Percentiles rank a stretch among this genome's conserved stretches.
Conservation (phyloP, 2,329 filamentous ascomycete species). For the Colletotrichum magnum region DNA sequence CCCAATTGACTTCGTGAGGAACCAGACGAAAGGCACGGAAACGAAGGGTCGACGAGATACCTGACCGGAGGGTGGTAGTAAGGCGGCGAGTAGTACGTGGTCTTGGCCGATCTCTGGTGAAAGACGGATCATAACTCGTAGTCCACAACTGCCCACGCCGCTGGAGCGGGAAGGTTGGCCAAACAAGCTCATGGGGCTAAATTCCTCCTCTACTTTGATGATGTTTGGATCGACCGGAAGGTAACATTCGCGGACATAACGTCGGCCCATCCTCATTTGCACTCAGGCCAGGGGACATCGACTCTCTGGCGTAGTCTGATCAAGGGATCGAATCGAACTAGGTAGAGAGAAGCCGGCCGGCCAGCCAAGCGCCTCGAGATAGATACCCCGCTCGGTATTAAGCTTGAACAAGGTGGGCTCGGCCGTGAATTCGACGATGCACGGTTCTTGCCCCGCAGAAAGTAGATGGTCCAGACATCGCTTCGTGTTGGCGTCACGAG, state of each 20-base stretch:
- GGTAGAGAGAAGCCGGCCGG: no score
- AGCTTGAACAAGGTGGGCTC: no score
- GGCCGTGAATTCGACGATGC: no score
- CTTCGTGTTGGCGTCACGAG: no score
- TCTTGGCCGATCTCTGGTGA: slow-evolving; percentile 4
- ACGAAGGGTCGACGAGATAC: slow-evolving; percentile 3
- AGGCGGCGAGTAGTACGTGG: not conserved
- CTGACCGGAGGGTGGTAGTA: slow-evolving; percentile 4
- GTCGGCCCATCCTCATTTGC: not conserved
- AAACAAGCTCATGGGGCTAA: not conserved
- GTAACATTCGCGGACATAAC: slow-evolving; percentile 1
- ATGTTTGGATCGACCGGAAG: not conserved
- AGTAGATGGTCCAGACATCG: no score
- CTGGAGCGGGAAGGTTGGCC: not conserved
- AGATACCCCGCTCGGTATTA: no score
- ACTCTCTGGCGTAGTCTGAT: not conserved
- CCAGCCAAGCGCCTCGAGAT: no score
- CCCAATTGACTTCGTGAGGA: no score
- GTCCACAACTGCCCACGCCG: not conserved
- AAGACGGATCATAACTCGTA: not conserved
- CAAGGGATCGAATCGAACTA: not conserved
- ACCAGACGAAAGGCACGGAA: slow-evolving; percentile 8
- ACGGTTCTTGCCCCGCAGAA: no score
- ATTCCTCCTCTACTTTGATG: not conserved
- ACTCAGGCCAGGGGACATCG: not conserved